These are phyloP conservation scores for Aspergillus haitiensis DNA, from an alignment of 495 filamentous ascomycete genomes.

Conservation along the genomic window DNA sequence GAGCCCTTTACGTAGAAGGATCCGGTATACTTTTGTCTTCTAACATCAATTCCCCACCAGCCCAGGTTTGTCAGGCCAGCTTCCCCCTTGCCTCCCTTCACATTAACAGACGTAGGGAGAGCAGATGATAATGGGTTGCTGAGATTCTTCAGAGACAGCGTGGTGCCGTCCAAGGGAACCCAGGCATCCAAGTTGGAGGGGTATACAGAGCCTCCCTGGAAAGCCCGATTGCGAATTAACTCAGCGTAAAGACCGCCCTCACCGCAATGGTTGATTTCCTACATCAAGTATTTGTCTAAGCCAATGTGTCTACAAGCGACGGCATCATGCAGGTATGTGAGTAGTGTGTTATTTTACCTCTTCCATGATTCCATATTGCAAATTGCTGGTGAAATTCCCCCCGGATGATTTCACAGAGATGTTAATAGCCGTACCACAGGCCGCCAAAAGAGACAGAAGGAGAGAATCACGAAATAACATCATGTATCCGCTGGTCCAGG, in stretches of 20 bases:
- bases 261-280: conserved; percentile 74
- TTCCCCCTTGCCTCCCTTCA: conserved; percentile 42
- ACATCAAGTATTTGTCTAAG: neutral
- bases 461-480: conserved; percentile 29
- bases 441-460: conserved; percentile 33
- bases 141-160: conserved; percentile 53
- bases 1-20: conserved; percentile 58
- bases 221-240: conserved; percentile 69
- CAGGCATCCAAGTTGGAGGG: conserved; percentile 53
- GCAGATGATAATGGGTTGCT: conserved; percentile 58
- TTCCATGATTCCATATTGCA: conserved; percentile 61
- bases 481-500: neutral
- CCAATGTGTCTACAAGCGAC: neutral
- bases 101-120: conserved; percentile 60
- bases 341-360: conserved; percentile 36
- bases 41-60: conserved; percentile 64
- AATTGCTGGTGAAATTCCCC: conserved; percentile 52
- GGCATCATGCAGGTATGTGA: neutral
- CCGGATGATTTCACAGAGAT: conserved; percentile 45
- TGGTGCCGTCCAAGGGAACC: conserved; percentile 51
- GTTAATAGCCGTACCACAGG: conserved; percentile 31
- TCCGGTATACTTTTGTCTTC: conserved; percentile 50
- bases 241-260: conserved; percentile 79
- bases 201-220: conserved; percentile 55
- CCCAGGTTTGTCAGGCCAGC: conserved; percentile 60